phyloP scores from a whole-genome alignment of 805 yeast genomes.

The Zygosaccharomyces bailii region DNA sequence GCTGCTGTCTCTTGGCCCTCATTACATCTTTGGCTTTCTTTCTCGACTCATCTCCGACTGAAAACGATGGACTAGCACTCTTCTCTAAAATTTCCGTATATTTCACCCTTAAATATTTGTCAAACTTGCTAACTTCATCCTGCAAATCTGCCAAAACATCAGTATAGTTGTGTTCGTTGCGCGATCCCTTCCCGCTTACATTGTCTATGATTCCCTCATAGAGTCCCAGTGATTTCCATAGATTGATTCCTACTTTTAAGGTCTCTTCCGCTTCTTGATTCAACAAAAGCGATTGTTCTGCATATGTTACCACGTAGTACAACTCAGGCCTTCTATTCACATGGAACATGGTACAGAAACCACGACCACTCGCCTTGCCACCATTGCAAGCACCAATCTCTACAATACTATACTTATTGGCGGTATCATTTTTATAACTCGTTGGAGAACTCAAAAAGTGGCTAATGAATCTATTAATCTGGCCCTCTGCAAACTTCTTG shows the following conservation, averaged over 20 bases:
- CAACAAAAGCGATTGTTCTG: conserved; percentile 41
- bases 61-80: background rate
- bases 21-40: conserved; percentile 18
- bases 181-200: conserved; percentile 29
- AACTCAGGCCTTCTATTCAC: conserved; percentile 35
- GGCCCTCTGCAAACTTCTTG: conserved; percentile 30
- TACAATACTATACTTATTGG: conserved; percentile 20
- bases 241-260: conserved; percentile 35
- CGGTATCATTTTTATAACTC: conserved; percentile 21
- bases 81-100: conserved; percentile 23
- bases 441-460: conserved; percentile 28
- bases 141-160: conserved; percentile 32
- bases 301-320: conserved; percentile 42
- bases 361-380: conserved; percentile 11
- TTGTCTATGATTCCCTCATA: conserved; percentile 33
- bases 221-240: conserved; percentile 37
- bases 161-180: conserved; percentile 31
- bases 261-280: conserved; percentile 44
- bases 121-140: conserved; percentile 39
- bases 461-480: conserved; percentile 29
- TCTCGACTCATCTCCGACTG: conserved; percentile 4
- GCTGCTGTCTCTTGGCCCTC: conserved; percentile 17
- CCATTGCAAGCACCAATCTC: conserved; percentile 12
- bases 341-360: conserved; percentile 27
- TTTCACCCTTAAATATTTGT: conserved; percentile 39